Evolutionary conservation across 371 early-diverging fungal species (phyloP), one percentile per base, ranked within the genome.

Genomic region (Conidiobolus incongruus): DNA sequence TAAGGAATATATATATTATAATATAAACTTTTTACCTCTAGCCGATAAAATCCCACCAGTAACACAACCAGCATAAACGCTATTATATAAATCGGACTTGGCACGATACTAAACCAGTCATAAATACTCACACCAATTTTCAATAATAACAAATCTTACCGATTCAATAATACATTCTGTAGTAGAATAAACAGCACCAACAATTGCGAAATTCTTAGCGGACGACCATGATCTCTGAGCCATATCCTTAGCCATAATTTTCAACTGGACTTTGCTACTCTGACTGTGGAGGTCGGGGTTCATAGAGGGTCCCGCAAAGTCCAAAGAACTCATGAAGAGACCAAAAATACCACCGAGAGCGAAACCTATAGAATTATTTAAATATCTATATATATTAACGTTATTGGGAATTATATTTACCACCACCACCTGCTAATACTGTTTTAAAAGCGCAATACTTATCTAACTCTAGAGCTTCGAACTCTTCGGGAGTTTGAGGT

Each of bases 101-200:
- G 87, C 96, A 29, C 96, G 77, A 54, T 86, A 94, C 75, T 81
- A 59, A 35, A n/a, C 21, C 21, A 4, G 10, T 8, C 8, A 35
- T 32, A 8, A 38, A 40, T 40, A 16, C 44, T 30, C 17, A 28
- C 19, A 48, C 39, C 21, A 43, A 12, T 22, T 16, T 45, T 23
- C 32, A 13, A 15, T 20, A 33, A 20, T 15, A 16, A 40, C 37
- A 30, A 26, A 17, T 60, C n/a, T 50, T 65, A 81, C 81, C 21
- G 79, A 70, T 65, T 95, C 94, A 46, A 93, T 88, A 47, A 83
- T 69, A 51, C 96, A 93, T 59, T 95, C 96, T 0, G 86, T 70
- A 11, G 82, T 79, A 17, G 91, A 70, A 60, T 79, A 93, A 29
- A 93, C 73, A 24, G 86, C 83, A 21, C 84, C 94, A 19, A 95